Conservation (phyloP, 2,329 filamentous ascomycete genomes). For the Lachnellula willkommii region DNA sequence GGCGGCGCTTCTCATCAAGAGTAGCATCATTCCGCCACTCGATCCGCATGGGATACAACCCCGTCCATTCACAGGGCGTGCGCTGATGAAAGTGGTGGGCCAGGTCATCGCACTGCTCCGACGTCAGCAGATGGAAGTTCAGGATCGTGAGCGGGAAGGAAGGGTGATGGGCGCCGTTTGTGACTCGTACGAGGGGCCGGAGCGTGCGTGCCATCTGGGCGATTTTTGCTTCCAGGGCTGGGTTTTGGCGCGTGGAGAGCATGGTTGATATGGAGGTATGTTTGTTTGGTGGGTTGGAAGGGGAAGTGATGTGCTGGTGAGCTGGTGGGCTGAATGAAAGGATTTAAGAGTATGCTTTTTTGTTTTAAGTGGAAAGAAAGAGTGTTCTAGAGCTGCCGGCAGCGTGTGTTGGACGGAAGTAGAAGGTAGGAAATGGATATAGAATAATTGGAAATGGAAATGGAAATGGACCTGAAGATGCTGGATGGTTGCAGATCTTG, state of each 20-base stretch:
- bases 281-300: not conserved
- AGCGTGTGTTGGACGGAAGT: constrained; percentile 12
- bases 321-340: not conserved
- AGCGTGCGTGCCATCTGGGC: constrained; percentile 60
- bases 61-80: constrained; percentile 48
- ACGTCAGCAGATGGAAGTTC: constrained; percentile 68
- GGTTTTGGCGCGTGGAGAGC: constrained; percentile 32
- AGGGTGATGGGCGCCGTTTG: constrained; percentile 57
- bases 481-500: constrained; percentile 3
- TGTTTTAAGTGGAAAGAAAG: constrained; percentile 1
- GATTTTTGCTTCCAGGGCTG: constrained; percentile 56
- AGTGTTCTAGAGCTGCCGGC: constrained; percentile 23
- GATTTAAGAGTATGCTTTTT: not conserved
- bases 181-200: constrained; percentile 60
- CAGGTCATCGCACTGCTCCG: constrained; percentile 62
- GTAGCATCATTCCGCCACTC: constrained; percentile 50
- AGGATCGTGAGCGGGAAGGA: constrained; percentile 62
- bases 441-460: constrained; percentile 3
- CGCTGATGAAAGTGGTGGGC: constrained; percentile 70
- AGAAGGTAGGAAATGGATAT: constrained; percentile 4
- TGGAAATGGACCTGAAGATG: constrained; percentile 1
- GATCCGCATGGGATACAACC: constrained; percentile 64
- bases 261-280: constrained; percentile 1
- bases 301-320: not conserved
- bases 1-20: constrained; percentile 60